Conservation (phyloP, 1,284 basidiomycete genomes). For the Xanthoconium separans region DNA sequence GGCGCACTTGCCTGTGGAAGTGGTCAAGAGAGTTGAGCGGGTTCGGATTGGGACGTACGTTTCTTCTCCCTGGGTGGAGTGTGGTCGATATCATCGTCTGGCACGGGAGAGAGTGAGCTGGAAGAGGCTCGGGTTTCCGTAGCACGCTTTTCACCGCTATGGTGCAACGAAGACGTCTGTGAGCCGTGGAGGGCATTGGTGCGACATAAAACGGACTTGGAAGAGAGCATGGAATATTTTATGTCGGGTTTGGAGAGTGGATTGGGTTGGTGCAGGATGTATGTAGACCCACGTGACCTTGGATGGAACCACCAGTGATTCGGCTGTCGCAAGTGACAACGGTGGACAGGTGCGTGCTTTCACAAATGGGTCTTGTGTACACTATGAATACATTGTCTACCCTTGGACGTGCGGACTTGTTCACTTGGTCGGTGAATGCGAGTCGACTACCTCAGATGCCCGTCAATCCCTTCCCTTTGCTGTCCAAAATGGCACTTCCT, state of each 20-base stretch:
- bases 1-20: slow-evolving; percentile 61
- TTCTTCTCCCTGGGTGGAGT: slow-evolving; percentile 24
- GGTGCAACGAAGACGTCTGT: background rate
- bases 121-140: slow-evolving; percentile 21
- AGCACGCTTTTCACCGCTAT: slow-evolving; percentile 14
- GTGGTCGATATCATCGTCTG: slow-evolving; percentile 8
- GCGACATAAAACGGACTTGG: slow-evolving; percentile 20
- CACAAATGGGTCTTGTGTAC: background rate
- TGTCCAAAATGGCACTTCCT: slow-evolving; percentile 44
- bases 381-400: slow-evolving; percentile 23
- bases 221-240: background rate
- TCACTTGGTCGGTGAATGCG: too few relatives aligned
- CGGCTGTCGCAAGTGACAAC: too few relatives aligned
- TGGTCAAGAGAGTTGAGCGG: slow-evolving; percentile 48
- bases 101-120: slow-evolving; percentile 28
- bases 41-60: slow-evolving; percentile 19
- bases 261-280: too few relatives aligned
- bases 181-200: slow-evolving; percentile 3
- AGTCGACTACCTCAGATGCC: slow-evolving; percentile 26
- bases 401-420: background rate
- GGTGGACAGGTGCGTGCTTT: too few relatives aligned
- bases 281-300: too few relatives aligned
- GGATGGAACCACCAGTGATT: too few relatives aligned
- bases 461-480: slow-evolving; percentile 36
- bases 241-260: too few relatives aligned